These are phyloP conservation scores for Linderniella brevidens DNA, from an alignment of 257 asterid species.

Conservation along the genomic window DNA sequence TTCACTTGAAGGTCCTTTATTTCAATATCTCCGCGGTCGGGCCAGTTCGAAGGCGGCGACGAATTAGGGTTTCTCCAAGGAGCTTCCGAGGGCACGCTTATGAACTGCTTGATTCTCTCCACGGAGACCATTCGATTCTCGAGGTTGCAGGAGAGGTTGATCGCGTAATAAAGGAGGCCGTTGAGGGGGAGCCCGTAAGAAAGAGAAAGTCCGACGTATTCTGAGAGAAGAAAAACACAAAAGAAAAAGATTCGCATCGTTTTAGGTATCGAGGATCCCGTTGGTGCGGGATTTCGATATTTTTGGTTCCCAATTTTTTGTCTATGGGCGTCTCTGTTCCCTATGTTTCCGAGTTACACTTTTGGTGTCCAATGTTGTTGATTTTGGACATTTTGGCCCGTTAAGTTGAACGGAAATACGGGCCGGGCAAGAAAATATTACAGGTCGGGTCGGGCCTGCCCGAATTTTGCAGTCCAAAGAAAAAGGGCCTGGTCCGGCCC, in stretches of 20 bases:
- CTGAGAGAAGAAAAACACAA: slow-evolving; percentile 12
- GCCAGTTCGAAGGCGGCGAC: slow-evolving; percentile 40
- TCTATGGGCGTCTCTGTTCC: too few species aligned
- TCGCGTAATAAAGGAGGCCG: slow-evolving; percentile 22
- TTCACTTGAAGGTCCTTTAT: slow-evolving; percentile 55
- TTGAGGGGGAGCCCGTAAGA: slow-evolving; percentile 55
- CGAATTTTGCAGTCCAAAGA: too few species aligned
- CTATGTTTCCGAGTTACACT: too few species aligned
- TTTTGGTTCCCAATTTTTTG: too few species aligned
- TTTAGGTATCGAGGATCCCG: too few species aligned
- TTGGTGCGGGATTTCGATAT: too few species aligned
- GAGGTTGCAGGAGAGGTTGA: slow-evolving; percentile 25
- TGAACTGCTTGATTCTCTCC: slow-evolving; percentile 62
- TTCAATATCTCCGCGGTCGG: slow-evolving; percentile 35
- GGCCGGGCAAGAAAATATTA: too few species aligned
- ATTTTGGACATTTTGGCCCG: too few species aligned
- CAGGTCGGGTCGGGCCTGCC: too few species aligned
- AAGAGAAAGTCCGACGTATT: slow-evolving; percentile 46
- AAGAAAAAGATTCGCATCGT: background rate
- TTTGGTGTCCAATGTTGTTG: too few species aligned
- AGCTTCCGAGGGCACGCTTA: slow-evolving; percentile 51
- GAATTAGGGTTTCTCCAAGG: slow-evolving; percentile 24
- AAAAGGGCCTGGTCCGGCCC: too few species aligned
- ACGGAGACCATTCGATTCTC: slow-evolving; percentile 74
- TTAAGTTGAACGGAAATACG: too few species aligned